Conservation (phyloP, 148 eudicot species). For the Camellia japonica region DNA sequence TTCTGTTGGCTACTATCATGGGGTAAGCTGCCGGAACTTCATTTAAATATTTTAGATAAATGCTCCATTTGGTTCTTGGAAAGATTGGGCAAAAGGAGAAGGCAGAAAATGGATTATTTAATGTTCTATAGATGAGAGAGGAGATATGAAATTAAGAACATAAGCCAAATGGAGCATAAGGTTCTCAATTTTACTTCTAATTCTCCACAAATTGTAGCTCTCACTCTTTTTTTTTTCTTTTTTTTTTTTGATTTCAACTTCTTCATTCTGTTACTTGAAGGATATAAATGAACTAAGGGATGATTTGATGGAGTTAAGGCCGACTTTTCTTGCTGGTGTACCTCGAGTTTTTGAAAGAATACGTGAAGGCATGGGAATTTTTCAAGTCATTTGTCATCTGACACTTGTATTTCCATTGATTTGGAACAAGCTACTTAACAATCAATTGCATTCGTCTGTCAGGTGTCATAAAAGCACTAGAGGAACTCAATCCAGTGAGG, state of each 20-base stretch:
- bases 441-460: conserved; percentile 12
- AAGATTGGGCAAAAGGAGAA: neutral
- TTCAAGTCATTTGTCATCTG: neutral
- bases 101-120: neutral
- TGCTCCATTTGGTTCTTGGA: neutral
- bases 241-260: neutral
- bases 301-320: conserved; percentile 85
- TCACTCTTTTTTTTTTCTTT: neutral
- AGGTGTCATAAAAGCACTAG: conserved; percentile 73
- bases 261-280: conserved; percentile 36
- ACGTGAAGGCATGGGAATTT: conserved; percentile 68
- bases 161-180: neutral
- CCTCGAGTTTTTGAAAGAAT: conserved; percentile 88
- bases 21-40: conserved; percentile 50
- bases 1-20: conserved; percentile 96
- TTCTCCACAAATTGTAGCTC: no score
- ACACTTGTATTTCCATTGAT: neutral
- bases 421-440: neutral
- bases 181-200: neutral
- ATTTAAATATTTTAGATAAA: neutral
- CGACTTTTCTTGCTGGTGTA: conserved; percentile 92
- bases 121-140: neutral
- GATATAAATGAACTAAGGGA: conserved; percentile 70
- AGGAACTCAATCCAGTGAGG: conserved; percentile 59
- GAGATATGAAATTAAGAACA: neutral